Percentiles rank a stretch among this genome's conserved stretches.
Evolutionary conservation across 768 basidiomycete genomes (phyloP).

Genomic region (Ramaria sp.): DNA sequence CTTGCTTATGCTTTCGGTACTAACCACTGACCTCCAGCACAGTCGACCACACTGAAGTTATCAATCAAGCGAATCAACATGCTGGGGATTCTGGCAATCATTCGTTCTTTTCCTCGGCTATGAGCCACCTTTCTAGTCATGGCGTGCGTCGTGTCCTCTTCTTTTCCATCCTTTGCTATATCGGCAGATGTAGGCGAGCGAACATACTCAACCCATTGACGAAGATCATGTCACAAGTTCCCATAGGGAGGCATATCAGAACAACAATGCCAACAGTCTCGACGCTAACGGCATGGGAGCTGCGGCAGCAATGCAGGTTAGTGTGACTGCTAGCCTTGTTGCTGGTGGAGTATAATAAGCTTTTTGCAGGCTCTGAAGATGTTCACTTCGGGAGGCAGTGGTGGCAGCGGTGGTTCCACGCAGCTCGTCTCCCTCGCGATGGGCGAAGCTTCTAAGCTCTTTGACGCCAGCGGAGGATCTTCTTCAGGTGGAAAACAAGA

Average conservation of each 20-base stretch:
- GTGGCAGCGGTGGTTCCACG: conserved; percentile 34
- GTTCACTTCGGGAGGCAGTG: conserved; percentile 45
- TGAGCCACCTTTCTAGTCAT: conserved; percentile 42
- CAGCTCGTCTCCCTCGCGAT: conserved; percentile 80
- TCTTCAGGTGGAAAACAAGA: conserved; percentile 69
- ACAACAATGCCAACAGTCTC: conserved; percentile 36
- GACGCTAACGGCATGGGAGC: conserved; percentile 56
- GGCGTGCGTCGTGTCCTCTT: conserved; percentile 27
- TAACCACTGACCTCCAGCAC: conserved; percentile 10
- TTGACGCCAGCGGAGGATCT: conserved; percentile 58
- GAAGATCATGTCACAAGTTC: conserved; percentile 52
- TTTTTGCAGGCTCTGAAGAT: conserved; percentile 45
- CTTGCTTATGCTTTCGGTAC: conserved; percentile 8
- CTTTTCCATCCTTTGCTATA: not conserved
- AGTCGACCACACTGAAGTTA: conserved; percentile 60
- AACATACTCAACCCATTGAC: conserved; percentile 52
- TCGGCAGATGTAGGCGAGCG: conserved; percentile 17
- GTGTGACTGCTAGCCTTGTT: conserved; percentile 6
- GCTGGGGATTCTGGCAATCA: conserved; percentile 39
- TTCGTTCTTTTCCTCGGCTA: conserved; percentile 45
- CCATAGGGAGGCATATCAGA: conserved; percentile 55
- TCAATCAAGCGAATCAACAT: conserved; percentile 41
- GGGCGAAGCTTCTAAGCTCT: conserved; percentile 68
- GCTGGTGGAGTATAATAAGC: not conserved
- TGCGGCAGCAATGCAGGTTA: conserved; percentile 68